Evolutionary conservation across 257 asterid genomes (phyloP).

Genomic region (Solanum pennellii): DNA sequence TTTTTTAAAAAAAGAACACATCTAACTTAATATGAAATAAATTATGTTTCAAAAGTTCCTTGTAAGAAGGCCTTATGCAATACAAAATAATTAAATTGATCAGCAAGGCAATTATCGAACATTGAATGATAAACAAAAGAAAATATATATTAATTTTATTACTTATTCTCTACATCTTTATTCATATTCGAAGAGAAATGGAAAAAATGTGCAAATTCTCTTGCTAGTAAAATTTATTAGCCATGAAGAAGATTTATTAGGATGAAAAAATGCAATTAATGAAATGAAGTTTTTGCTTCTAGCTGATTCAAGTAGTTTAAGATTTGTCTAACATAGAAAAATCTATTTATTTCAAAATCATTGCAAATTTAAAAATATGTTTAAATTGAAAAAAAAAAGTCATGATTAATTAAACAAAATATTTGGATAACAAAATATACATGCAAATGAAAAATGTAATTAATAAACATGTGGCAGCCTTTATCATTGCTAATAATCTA

Average conservation of each 20-base stretch:
- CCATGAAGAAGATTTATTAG: not conserved
- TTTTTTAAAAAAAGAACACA: not conserved
- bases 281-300: not conserved
- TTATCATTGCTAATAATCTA: too few relatives aligned
- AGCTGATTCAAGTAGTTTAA: not conserved
- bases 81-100: not conserved
- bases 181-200: too few relatives aligned
- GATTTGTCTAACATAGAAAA: not conserved
- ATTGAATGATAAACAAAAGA: not conserved
- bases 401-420: not conserved
- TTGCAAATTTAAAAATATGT: not conserved
- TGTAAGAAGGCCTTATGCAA: not conserved
- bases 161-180: not conserved
- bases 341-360: not conserved
- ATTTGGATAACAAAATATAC: not conserved
- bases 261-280: not conserved
- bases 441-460: not conserved
- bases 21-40: not conserved
- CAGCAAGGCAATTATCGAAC: not conserved
- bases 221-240: not conserved
- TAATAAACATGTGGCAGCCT: not conserved
- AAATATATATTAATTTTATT: not conserved
- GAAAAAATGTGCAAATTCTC: not conserved
- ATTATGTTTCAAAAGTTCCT: not conserved
- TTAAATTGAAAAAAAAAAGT: not conserved